These are phyloP conservation scores for Prunus campanulata DNA, from an alignment of 306 rosid genomes.

Conservation along the genomic window DNA sequence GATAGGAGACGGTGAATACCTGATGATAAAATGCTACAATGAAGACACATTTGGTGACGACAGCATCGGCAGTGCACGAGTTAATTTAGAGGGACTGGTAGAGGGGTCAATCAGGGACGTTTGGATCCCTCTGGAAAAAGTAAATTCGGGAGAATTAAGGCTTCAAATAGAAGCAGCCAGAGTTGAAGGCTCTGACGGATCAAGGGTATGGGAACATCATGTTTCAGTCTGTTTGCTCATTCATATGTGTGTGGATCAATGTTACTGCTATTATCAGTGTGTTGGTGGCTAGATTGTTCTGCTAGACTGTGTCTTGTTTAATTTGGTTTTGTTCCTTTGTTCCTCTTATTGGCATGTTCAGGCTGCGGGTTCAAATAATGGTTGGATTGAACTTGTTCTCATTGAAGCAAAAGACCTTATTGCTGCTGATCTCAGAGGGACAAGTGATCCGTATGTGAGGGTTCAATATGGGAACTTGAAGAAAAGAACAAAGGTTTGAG, in stretches of 20 bases:
- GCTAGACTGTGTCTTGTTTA: slow-evolving; percentile 9
- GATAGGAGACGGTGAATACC: slow-evolving; percentile 73
- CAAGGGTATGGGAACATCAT: slow-evolving; percentile 51
- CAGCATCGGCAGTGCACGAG: slow-evolving; percentile 81
- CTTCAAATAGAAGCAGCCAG: slow-evolving; percentile 76
- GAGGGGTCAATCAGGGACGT: slow-evolving; percentile 73
- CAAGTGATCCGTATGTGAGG: slow-evolving; percentile 96
- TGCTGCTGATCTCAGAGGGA: slow-evolving; percentile 97
- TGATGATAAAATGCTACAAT: slow-evolving; percentile 63
- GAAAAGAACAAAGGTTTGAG: slow-evolving; percentile 84
- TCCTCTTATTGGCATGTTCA: slow-evolving; percentile 29
- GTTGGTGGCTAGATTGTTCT: neutral
- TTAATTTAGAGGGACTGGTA: slow-evolving; percentile 85
- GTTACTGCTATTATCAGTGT: neutral
- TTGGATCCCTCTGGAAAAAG: slow-evolving; percentile 94
- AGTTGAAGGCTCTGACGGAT: slow-evolving; percentile 66
- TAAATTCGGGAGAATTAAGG: slow-evolving; percentile 85
- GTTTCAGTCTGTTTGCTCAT: neutral
- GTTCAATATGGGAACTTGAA: slow-evolving; percentile 80
- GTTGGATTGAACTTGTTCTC: slow-evolving; percentile 88
- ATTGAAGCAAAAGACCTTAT: slow-evolving; percentile 85
- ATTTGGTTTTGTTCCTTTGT: slow-evolving; percentile 21
- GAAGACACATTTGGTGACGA: slow-evolving; percentile 83
- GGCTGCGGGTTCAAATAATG: slow-evolving; percentile 41
- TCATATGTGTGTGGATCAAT: neutral